Base-by-base conservation (phyloP, 176 grass and related monocot species). In the Triticum timopheevii region DNA sequence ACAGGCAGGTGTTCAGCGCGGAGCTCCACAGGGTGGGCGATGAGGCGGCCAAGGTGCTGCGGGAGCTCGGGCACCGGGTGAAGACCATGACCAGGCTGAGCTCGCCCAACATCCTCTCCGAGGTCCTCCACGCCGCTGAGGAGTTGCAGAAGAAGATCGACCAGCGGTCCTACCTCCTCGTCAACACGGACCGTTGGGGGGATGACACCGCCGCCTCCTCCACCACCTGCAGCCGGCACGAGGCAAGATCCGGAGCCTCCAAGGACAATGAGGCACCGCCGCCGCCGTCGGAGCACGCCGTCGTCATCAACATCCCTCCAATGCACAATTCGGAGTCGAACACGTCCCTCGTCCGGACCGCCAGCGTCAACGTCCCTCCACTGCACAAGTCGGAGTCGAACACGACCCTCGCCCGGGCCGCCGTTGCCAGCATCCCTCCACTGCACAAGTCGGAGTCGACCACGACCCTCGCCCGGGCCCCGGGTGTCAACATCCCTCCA, bases 101-200 rank as follows among this genome's bases (percentile, higher is more conserved):
- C 65, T 88, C 91, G 39, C 15, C 80, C 9, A 86, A 93, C 74
- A 87, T 98, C 76, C 96, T 98, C 2, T 77, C 80, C 30, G 89
- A 89, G 81, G 93, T 95, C 52, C 91, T 91, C 77, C 80, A 86
- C 7, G 93, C 96, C 73, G 91, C 91, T 54, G 91, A 95, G 83
- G 75, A 89, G 88, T 73, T 98, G 80, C 93, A 95, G 68, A 93
- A 89, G 83, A 95, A 93, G 89, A 95, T 95, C 35, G 95, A 98
- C 52, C 93, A 85, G 86, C 90, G 87, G 44, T 98, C 95, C 8
- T 91, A 92, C 70, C 89, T 95, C 75, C 72, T 98, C 76, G 91
- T 95, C 16, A 92, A 98, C 65, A 84, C 87, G 67, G 91, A 98
- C 56, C 85, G 81, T 17, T 98, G 93, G 93, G 81, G 87, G 25